Base-by-base conservation (phyloP, 129 eudicot genomes). In the Flaveria bidentis region DNA sequence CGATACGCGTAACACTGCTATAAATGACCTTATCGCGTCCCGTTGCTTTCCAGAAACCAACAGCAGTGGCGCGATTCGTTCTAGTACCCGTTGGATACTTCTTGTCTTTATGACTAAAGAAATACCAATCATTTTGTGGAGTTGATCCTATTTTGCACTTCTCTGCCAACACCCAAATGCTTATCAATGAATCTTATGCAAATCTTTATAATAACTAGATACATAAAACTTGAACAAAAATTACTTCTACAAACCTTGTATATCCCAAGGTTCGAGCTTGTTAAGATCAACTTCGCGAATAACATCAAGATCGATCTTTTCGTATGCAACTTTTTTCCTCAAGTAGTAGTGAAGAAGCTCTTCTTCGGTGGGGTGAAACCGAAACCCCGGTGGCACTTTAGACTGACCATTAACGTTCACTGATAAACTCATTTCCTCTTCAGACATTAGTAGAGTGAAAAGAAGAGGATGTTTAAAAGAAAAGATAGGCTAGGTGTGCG, bases 221-320 rank as follows among this genome's bases (percentile, higher is more conserved):
- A 25, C 13, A 28, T 13, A 45, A 42, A 74, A 71, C 28, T 10
- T 20, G 69, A 10, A 11, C 69, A 17, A 7, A 78, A 11, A 12
- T 0, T 1, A 63, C 45, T 42, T 7, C 5, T 64, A 62, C 44
- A 25, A 56, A 55, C 96, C 96, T 90, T 90, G 92, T 57, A 90
- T 90, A 70, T 90, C 96, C 96, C 96, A 90, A 2, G 96, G 96
- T 74, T 90, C 96, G 72, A 90, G 91, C 72, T 90, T 90, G 84
- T 90, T 90, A 50, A 90, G 93, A 84, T 90, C 96, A 10, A 90
- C 96, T 28, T 90, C 96, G 46, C 88, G 84, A 63, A 90, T 90
- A 23, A 90, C 96, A 71, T 88, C 96, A 57, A 90, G 88, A 81
- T 90, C 96, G 66, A 90, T 90, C 68, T 88, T 78, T 69, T 85